phyloP scores from a whole-genome alignment of 1,139 yeast species.

The Candida pseudoviswanathii region DNA sequence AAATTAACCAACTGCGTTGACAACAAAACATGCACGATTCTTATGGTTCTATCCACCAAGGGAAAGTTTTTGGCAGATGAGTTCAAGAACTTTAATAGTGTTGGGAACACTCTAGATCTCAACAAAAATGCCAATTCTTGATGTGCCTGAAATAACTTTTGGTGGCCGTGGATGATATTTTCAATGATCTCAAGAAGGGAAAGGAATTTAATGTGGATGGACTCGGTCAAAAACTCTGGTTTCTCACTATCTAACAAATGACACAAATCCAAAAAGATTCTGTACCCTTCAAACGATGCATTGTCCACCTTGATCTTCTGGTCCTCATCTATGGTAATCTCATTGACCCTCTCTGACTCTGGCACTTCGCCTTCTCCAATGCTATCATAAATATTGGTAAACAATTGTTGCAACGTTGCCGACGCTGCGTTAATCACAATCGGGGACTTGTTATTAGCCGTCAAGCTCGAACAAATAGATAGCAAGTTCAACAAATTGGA shows the following conservation, averaged over 20 bases:
- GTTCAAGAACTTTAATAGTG: conserved; percentile 63
- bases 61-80: conserved; percentile 56
- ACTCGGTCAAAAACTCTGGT: conserved; percentile 49
- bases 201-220: conserved; percentile 59
- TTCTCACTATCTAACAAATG: conserved; percentile 60
- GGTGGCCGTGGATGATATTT: conserved; percentile 60
- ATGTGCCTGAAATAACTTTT: conserved; percentile 55
- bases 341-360: conserved; percentile 20
- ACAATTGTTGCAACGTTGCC: conserved; percentile 87
- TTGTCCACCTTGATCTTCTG: conserved; percentile 47
- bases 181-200: conserved; percentile 83
- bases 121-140: conserved; percentile 66
- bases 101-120: conserved; percentile 71
- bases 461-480: conserved; percentile 70
- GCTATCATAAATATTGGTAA: conserved; percentile 74
- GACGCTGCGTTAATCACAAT: conserved; percentile 90
- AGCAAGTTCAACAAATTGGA: conserved; percentile 60
- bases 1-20: conserved; percentile 61
- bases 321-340: conserved; percentile 47
- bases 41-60: conserved; percentile 68
- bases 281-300: conserved; percentile 67
- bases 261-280: conserved; percentile 73
- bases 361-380: conserved; percentile 29
- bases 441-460: conserved; percentile 66
- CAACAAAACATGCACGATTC: conserved; percentile 66